Conservation (phyloP, 306 rosid genomes). For the Coriaria nepalensis region DNA sequence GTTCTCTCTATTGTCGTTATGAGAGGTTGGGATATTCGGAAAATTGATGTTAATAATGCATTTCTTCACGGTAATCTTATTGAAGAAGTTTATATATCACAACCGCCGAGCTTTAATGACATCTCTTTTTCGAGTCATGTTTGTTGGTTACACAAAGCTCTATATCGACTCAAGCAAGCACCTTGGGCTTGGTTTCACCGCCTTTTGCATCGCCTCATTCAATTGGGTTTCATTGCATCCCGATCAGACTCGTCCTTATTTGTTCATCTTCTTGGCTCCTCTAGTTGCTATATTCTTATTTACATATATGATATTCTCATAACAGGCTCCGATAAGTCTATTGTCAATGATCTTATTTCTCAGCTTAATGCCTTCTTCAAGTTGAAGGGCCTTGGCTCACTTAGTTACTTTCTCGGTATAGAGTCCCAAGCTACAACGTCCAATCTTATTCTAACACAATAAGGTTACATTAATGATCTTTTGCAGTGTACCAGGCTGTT, state of each 20-base stretch:
- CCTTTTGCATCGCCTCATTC: neutral
- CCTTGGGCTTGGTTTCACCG: neutral
- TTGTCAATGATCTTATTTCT: neutral
- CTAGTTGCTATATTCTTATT: neutral
- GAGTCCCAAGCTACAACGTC: too few relatives aligned
- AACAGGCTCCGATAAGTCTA: neutral
- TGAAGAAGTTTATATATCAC: neutral
- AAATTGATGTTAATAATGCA: neutral
- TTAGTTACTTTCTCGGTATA: neutral
- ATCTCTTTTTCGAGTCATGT: neutral
- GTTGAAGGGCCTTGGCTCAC: neutral
- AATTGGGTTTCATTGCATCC: neutral
- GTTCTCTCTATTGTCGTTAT: neutral
- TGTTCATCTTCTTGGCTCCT: too few relatives aligned
- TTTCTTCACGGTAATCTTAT: neutral
- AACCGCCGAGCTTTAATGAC: neutral
- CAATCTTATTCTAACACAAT: neutral
- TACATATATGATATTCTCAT: neutral
- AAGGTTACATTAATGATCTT: neutral
- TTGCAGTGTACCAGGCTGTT: neutral
- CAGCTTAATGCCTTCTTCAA: neutral
- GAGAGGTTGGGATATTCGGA: neutral
- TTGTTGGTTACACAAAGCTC: neutral
- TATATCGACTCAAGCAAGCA: neutral
- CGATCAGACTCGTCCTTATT: neutral